Base-by-base conservation (phyloP, 345 rosid genomes). In the Corymbia maculata region DNA sequence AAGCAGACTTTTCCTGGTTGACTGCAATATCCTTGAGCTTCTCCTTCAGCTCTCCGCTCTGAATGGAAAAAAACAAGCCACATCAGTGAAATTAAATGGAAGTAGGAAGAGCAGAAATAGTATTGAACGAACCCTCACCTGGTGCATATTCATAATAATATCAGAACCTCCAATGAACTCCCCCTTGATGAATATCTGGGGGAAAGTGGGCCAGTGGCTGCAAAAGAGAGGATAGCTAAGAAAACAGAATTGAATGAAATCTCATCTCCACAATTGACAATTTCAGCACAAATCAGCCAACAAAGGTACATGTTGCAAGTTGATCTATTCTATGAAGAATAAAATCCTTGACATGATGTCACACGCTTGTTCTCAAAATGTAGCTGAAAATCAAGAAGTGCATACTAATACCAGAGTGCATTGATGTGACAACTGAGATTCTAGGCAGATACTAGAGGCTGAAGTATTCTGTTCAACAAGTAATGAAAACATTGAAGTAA, bases 161-260 rank as follows among this genome's bases (percentile, higher is more conserved):
- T 97, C 99, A 6, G 98, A 98, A 68, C 99, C 99, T 53, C 99
- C 99, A 79, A 97, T 87, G 86, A 98, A 96, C 92, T 97, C 98
- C 53, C 99, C 99, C 89, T 94, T 97, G 57, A 98, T 94, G 90
- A 98, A 96, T 88, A 98, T 92, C 90, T 96, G 99, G 4, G 99
- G 99, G 91, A 97, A 98, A 55, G 99, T 97, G 22, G 98, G 99
- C 99, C 99, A 98, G 84, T 91, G 89, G 94, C 99, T 98, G 94
- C 93, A 92, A 22, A 87, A 28, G 86, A 89, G 84, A 61, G 15
- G 28, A 61, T 3, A 8, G 32, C 1, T 61, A 61, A 61, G 16
- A 1, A 61, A 61, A 61, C 68, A 61, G 32, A 26, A 28, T 61
- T 8, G 3, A 26, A 26, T 61, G 68, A 28, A 28, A 28, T 61